phyloP scores from a whole-genome alignment of 1,139 yeast genomes.

The Magnusiomyces paraingens region DNA sequence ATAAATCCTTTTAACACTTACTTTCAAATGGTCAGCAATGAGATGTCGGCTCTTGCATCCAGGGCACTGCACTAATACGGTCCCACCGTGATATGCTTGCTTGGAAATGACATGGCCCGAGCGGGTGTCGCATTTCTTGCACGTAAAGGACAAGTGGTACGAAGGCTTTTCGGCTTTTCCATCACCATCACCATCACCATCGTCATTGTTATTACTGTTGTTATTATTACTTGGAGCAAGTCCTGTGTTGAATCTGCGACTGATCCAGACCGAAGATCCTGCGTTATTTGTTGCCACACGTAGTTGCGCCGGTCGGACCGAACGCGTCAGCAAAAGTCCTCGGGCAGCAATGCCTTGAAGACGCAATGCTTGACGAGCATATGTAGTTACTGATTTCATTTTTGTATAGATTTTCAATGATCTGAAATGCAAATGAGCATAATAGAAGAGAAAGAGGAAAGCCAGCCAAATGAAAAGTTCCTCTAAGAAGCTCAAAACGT shows the following conservation, averaged over 20 bases:
- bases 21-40: slow-evolving; percentile 83
- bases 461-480: no score
- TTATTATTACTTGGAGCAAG: neutral
- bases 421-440: no score
- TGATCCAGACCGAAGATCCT: no score
- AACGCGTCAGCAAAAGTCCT: no score
- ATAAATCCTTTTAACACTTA: slow-evolving; percentile 21
- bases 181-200: slow-evolving; percentile 16
- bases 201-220: slow-evolving; percentile 7
- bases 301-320: no score
- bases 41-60: slow-evolving; percentile 83
- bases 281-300: no score
- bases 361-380: no score
- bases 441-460: no score
- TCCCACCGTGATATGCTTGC: slow-evolving; percentile 82
- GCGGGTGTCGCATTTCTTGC: slow-evolving; percentile 78
- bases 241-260: neutral
- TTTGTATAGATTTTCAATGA: no score
- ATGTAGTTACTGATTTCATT: no score
- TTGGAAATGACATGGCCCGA: slow-evolving; percentile 85
- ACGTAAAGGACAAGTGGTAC: slow-evolving; percentile 84
- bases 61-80: slow-evolving; percentile 88
- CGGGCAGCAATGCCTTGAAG: no score
- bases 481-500: no score
- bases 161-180: slow-evolving; percentile 46